Evolutionary conservation across 148 eudicot genomes (phyloP).

Genomic region (Rhododendron williamsianum): DNA sequence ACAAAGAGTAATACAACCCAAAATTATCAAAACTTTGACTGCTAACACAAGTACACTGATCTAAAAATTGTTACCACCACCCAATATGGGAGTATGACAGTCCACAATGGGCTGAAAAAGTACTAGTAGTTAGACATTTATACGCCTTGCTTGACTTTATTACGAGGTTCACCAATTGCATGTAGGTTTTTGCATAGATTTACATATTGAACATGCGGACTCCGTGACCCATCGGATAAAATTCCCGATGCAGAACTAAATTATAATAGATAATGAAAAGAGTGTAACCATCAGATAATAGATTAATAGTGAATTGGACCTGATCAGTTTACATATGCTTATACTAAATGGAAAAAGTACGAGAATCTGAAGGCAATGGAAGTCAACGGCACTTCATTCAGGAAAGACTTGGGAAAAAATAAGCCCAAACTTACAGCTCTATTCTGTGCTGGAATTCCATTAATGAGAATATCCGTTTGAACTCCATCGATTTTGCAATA

Average conservation of each 20-base stretch:
- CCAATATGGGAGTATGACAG: not conserved
- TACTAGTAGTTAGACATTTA: not conserved
- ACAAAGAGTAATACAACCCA: not conserved
- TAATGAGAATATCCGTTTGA: constrained; percentile 62
- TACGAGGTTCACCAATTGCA: not conserved
- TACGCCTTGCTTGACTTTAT: not conserved
- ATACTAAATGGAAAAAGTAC: not conserved
- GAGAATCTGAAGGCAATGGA: not conserved
- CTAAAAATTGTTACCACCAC: not conserved
- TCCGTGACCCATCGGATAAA: not conserved
- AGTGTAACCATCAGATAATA: not conserved
- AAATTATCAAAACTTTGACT: not conserved
- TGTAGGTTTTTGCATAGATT: not conserved
- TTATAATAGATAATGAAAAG: not conserved
- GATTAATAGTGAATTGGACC: not conserved
- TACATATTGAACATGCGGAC: not conserved
- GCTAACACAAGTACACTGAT: not conserved
- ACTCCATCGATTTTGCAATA: constrained; percentile 91
- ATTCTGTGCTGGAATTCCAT: constrained; percentile 66
- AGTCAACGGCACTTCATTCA: constrained; percentile 1
- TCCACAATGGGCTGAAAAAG: not conserved
- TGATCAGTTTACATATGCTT: not conserved
- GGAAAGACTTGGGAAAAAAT: not conserved
- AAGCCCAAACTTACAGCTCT: constrained; percentile 73
- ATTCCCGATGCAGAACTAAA: not conserved